Conservation (phyloP, 495 filamentous ascomycete species). For the Penicillium flavigenum region DNA sequence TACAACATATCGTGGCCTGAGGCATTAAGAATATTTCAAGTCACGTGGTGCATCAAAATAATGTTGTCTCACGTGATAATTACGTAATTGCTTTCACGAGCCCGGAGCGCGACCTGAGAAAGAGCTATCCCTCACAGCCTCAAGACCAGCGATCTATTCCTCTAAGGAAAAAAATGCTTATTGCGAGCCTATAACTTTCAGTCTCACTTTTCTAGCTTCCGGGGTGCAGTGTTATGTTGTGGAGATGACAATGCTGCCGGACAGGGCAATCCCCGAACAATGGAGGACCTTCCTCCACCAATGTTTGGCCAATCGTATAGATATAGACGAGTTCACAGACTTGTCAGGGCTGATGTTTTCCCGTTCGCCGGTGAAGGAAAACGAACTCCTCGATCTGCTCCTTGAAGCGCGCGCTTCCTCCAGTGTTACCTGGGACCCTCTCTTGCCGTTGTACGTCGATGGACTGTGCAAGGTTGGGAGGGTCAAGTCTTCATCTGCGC, state of each 20-base stretch:
- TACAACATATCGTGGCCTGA: not conserved
- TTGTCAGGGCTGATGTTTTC: conserved; percentile 36
- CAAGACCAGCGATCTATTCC: not conserved
- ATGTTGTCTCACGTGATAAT: not conserved
- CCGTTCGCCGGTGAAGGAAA: conserved; percentile 34
- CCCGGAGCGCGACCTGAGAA: conserved; percentile 1
- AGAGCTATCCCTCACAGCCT: conserved; percentile 1
- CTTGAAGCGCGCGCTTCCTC: conserved; percentile 53
- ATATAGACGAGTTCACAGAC: conserved; percentile 43
- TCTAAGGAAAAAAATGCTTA: not conserved
- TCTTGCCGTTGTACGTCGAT: conserved; percentile 63
- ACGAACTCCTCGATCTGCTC: conserved; percentile 57
- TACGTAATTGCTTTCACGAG: not conserved
- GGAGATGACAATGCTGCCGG: conserved; percentile 22
- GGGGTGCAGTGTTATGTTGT: conserved; percentile 10
- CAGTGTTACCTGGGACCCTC: conserved; percentile 58
- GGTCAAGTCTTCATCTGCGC: conserved; percentile 55
- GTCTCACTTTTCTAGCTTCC: not conserved
- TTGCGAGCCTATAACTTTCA: not conserved
- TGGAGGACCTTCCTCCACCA: conserved; percentile 46
- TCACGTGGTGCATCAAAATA: not conserved
- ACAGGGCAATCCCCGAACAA: conserved; percentile 36
- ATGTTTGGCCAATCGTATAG: conserved; percentile 46
- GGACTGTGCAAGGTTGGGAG: conserved; percentile 53
- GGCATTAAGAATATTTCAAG: not conserved